Conservation (phyloP, 176 grass and related monocot species). For the Paspalum notatum region DNA sequence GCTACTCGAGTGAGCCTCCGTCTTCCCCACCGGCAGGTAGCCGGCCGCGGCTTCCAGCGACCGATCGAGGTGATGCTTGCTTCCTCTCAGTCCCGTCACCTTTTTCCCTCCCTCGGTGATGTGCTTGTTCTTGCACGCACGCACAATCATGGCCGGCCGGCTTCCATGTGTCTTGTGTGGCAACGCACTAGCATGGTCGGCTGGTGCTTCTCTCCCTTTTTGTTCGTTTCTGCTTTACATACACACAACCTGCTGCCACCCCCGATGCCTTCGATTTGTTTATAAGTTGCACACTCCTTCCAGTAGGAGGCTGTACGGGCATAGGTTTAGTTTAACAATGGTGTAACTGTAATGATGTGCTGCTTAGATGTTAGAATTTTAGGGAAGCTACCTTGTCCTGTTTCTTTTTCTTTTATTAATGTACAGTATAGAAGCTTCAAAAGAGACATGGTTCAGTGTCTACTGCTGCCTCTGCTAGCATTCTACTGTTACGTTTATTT, state of each 20-base stretch:
- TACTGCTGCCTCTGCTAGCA: neutral
- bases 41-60: neutral
- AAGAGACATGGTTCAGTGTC: neutral
- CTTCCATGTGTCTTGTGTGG: no score
- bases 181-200: no score
- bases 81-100: conserved; percentile 24
- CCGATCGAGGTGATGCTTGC: conserved; percentile 38
- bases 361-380: neutral
- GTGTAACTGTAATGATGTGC: neutral
- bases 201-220: conserved; percentile 26
- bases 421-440: conserved; percentile 20
- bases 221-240: conserved; percentile 56
- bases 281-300: conserved; percentile 7
- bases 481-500: conserved; percentile 21
- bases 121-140: conserved; percentile 7
- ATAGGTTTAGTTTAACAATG: conserved; percentile 28
- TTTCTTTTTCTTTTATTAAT: neutral
- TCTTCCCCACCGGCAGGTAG: neutral
- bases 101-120: neutral
- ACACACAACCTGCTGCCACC: conserved; percentile 8
- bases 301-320: neutral
- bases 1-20: neutral
- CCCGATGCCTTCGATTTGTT: conserved; percentile 35
- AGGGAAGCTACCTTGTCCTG: no score
- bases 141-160: conserved; percentile 45